Percentiles rank a stretch among this genome's conserved stretches.
phyloP scores from a whole-genome alignment of 1,284 basidiomycete species.

The Papiliotrema laurentii region DNA sequence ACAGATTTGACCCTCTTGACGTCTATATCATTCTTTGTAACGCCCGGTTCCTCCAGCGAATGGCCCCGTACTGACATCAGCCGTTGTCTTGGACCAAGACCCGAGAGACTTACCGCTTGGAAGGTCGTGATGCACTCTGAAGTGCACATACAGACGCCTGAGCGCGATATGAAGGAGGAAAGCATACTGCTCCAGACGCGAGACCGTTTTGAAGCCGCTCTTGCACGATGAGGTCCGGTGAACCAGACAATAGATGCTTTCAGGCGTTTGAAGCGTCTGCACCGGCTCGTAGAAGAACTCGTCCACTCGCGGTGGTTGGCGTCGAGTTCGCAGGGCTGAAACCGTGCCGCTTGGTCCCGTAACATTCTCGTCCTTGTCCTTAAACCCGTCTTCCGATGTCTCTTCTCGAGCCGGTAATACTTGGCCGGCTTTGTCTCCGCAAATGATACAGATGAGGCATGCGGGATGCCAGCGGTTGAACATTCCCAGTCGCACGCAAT shows the following conservation, averaged over 20 bases:
- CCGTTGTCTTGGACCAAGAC: neutral
- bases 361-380: slow-evolving; percentile 20
- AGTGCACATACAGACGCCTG: slow-evolving; percentile 79
- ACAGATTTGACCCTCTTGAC: slow-evolving; percentile 90
- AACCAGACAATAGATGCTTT: slow-evolving; percentile 66
- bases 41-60: slow-evolving; percentile 17
- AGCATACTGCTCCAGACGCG: slow-evolving; percentile 93
- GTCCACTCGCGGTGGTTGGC: slow-evolving; percentile 71
- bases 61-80: slow-evolving; percentile 26
- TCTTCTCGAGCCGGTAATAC: slow-evolving; percentile 45
- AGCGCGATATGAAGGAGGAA: slow-evolving; percentile 95
- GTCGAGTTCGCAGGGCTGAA: slow-evolving; percentile 40
- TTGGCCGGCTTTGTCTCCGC: slow-evolving; percentile 69
- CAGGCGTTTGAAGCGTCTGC: slow-evolving; percentile 49
- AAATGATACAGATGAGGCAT: slow-evolving; percentile 77
- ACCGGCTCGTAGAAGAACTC: slow-evolving; percentile 66
- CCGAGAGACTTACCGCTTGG: slow-evolving; percentile 49
- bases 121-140: slow-evolving; percentile 88
- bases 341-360: slow-evolving; percentile 1
- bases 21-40: slow-evolving; percentile 56
- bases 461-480: slow-evolving; percentile 95
- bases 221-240: slow-evolving; percentile 65
- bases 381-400: slow-evolving; percentile 13
- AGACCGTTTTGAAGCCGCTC: slow-evolving; percentile 82
- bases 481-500: slow-evolving; percentile 87